Evolutionary conservation across 2,329 filamentous ascomycete genomes (phyloP).

Genomic region (Claviceps spartinae): DNA sequence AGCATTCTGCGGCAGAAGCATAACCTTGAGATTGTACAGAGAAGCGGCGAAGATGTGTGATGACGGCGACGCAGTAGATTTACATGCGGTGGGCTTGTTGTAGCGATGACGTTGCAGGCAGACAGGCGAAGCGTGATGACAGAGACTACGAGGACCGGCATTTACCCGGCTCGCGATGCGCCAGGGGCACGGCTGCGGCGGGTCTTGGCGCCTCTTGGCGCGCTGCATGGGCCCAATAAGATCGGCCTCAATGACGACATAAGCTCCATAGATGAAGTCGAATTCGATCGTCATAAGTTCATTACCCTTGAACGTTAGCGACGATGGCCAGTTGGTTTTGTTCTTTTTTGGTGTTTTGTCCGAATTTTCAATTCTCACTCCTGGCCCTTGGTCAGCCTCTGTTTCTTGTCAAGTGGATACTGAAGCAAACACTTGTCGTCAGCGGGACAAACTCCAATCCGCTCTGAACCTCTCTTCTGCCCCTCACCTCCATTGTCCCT

Average conservation of each 20-base stretch:
- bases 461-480: neutral
- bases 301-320: neutral
- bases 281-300: too few relatives aligned
- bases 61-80: neutral
- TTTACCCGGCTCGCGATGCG: neutral
- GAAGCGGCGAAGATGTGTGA: neutral
- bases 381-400: neutral
- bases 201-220: too few relatives aligned
- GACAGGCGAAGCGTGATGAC: too few relatives aligned
- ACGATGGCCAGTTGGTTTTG: neutral
- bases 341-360: neutral
- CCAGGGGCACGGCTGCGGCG: neutral
- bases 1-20: neutral
- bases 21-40: neutral
- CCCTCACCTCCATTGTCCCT: neutral
- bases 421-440: neutral
- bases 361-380: neutral
- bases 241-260: conserved; percentile 9
- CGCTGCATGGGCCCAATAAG: too few relatives aligned
- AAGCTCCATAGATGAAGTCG: too few relatives aligned
- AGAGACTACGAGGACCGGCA: neutral
- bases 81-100: neutral
- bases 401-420: neutral
- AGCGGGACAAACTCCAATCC: neutral
- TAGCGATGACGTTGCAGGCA: too few relatives aligned